These are phyloP conservation scores for Geotrichum histeridarum DNA, from an alignment of 1,139 yeast genomes.

Conservation along the genomic window DNA sequence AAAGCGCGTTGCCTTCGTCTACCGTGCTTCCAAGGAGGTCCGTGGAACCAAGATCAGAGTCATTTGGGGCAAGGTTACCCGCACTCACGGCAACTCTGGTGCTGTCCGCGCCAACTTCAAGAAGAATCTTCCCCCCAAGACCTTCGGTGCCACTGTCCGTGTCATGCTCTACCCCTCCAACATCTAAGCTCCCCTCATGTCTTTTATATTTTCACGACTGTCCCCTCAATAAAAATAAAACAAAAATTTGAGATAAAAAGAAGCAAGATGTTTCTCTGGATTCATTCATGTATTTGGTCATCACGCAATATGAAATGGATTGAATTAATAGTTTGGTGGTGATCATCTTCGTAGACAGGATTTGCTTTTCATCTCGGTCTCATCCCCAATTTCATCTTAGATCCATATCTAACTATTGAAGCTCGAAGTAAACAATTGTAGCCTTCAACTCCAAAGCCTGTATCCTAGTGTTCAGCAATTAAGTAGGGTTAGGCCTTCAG, in stretches of 20 bases:
- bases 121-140: constrained; percentile 98
- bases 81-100: constrained; percentile 99
- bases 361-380: no score
- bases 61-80: constrained; percentile 91
- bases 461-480: neutral
- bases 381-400: no score
- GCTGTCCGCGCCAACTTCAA: constrained; percentile 98
- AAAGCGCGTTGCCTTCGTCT: constrained; percentile 98
- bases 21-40: constrained; percentile 96
- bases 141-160: constrained; percentile 99
- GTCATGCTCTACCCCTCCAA: constrained; percentile 99
- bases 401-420: no score
- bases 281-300: no score
- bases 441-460: no score
- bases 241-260: constrained; percentile 2
- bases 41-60: constrained; percentile 99
- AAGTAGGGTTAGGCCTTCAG: constrained; percentile 10
- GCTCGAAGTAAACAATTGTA: no score
- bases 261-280: no score
- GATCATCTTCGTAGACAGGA: no score
- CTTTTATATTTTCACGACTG: constrained; percentile 9
- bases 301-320: no score
- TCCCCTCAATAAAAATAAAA: constrained; percentile 1
- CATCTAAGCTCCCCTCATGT: constrained; percentile 56
- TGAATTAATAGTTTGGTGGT: no score